Evolutionary conservation across 2,329 filamentous ascomycete species (phyloP), one percentile per base, ranked within the genome.

Genomic region (Aspergillus alliaceus): DNA sequence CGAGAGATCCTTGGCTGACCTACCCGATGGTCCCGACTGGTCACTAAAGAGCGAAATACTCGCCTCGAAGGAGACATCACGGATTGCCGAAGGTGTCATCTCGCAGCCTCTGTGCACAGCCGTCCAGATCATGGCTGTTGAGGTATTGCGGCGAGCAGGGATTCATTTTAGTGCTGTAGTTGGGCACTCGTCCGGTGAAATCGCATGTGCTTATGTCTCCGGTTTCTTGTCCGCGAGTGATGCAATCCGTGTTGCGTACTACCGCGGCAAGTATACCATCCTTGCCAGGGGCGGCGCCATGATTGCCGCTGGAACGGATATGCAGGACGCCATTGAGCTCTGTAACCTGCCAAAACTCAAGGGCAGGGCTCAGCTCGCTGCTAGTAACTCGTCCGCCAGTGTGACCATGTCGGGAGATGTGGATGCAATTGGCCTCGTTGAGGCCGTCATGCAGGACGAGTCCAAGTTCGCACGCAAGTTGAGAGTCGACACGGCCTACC

Each of bases 131-230:
- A 50, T 53, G 1, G 52, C 70, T 2, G 59, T 66, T 0, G 50
- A 62, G 5, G 34, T 64, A 8, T 55, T 69, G 6, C 48, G 49
- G 0, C 42, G 61, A 0, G 68, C 68, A 6, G 72, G 72, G 6
- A 52, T 80, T 14, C 40, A 49, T 0, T 69, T 76, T 7, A 11
- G 46, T 4, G 69, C 69, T 0, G 75, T 78, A 0, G 71, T 79
- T 3, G 79, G 80, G 6, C 80, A 82, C 61, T 81, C 78, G 0
- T 77, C 75, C 0, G 80, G 80, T 6, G 80, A 83, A 60, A 81
- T 82, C 8, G 78, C 63, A 1, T 79, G 79, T 0, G 80, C 77
- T 0, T 83, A 81, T 57, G 78, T 79, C 0, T 75, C 79, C 0
- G 80, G 79, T 0, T 66, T 71, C 8, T 54, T 84, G 5, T 67